Evolutionary conservation across 2,329 filamentous ascomycete genomes (phyloP), one percentile per base, ranked within the genome.

Genomic region (Bipolaris gigantea): DNA sequence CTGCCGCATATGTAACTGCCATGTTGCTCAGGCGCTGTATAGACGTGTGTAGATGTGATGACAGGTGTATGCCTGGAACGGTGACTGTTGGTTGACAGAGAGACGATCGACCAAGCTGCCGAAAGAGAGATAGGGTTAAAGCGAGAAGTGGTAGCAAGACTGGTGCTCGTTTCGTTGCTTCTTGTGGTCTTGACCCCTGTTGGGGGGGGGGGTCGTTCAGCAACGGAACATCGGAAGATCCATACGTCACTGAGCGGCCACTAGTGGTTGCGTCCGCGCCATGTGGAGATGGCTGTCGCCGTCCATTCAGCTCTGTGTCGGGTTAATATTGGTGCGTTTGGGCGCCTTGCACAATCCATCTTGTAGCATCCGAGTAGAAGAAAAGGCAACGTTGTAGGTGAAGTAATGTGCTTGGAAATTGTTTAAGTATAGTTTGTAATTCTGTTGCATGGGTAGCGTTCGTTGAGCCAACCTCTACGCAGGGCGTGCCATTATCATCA

Each of bases 231-330:
- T 51, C 45, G 48, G 47, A 50, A 53, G 42, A 56, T 60, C 50
- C 44, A 52, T 64, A 64, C 61, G 63, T 65, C 63, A 65, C 52
- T 49, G 42, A 47, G 57, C 53, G 52, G 59, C 36, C 57, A 44
- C 64, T 65, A 65, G 54, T 42, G 44, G 38, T 19, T 41, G 49
- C 46, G 27, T 44, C 44, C 46, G 41, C 56, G 45, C 50, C n/a
- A 56, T 59, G 53, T 59, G 56, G 55, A 55, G 48, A 60, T 55
- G 46, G 33, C 36, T n/a, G 6, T 39, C 36, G 19, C 38, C 13
- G 7, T 40, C 9, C 27, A 43, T 38, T 39, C 41, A 25, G 36
- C 35, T 36, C 9, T 41, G 25, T 47, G 43, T 55, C 48, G 36
- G 38, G 30, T 41, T 34, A 48, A 48, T 21, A 15, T 54, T 39